Conservation (phyloP, 2,329 filamentous ascomycete species). For the Scopulariopsis brevicaulis region DNA sequence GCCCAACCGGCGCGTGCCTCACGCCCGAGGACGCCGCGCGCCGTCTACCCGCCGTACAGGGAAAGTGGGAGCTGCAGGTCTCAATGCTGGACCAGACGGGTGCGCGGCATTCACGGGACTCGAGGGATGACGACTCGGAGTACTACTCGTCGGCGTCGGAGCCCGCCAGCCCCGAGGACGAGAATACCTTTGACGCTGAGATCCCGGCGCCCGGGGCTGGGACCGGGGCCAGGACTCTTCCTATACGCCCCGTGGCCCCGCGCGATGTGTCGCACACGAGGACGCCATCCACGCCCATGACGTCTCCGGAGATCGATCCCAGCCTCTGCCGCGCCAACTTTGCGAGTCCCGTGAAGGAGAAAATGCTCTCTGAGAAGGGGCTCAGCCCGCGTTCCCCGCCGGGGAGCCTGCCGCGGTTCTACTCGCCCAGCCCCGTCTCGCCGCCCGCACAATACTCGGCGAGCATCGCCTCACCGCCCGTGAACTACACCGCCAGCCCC, state of each 20-base stretch:
- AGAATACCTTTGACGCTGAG: neutral
- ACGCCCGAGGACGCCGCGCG: neutral
- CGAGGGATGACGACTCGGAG: neutral
- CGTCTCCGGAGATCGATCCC: neutral
- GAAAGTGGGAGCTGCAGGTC: slow-evolving; percentile 3
- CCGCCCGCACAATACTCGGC: neutral
- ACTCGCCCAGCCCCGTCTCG: neutral
- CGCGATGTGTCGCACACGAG: neutral
- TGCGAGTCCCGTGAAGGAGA: slow-evolving; percentile 1
- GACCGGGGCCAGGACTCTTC: neutral
- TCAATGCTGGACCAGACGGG: slow-evolving; percentile 5
- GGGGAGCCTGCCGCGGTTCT: neutral
- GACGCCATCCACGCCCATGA: neutral
- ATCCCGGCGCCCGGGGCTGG: neutral
- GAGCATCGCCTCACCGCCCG: neutral
- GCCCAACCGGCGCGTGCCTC: neutral
- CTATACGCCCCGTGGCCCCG: neutral
- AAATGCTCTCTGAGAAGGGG: neutral
- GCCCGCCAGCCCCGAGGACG: neutral
- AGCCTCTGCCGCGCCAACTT: slow-evolving; percentile 4
- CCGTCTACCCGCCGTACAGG: neutral
- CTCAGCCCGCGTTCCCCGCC: neutral
- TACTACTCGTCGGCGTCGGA: neutral
- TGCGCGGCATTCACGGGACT: neutral
- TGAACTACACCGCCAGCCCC: neutral